These are phyloP conservation scores for Excoecaria cochinchinensis DNA, from an alignment of 345 rosid genomes.

Conservation along the genomic window DNA sequence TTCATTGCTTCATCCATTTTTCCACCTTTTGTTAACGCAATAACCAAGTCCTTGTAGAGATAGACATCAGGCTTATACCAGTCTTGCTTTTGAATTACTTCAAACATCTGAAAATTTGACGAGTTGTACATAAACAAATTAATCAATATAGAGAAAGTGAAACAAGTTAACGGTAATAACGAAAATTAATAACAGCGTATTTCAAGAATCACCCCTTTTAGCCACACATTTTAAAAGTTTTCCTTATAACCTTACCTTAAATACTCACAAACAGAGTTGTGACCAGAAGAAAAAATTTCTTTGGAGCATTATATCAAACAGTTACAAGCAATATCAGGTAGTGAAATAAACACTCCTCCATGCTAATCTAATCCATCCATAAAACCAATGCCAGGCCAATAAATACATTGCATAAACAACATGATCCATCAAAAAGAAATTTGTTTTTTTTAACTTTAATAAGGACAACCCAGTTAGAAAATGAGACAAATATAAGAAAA, in stretches of 20 bases:
- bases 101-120: constrained; percentile 56
- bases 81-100: constrained; percentile 70
- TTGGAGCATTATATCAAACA: constrained; percentile 47
- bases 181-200: not conserved
- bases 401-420: too few relatives aligned
- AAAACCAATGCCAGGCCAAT: not conserved
- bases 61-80: constrained; percentile 82
- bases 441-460: too few relatives aligned
- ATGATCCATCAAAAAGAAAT: too few relatives aligned
- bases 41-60: constrained; percentile 82
- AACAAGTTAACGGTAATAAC: not conserved
- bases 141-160: not conserved
- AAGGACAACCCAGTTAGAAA: constrained; percentile 10
- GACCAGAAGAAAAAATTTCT: constrained; percentile 7
- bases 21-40: constrained; percentile 55
- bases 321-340: not conserved
- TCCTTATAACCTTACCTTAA: not conserved
- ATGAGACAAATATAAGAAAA: not conserved
- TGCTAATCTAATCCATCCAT: not conserved
- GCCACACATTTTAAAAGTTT: not conserved
- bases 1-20: constrained; percentile 82
- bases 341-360: not conserved
- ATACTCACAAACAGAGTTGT: not conserved
- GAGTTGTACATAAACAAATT: not conserved
- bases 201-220: not conserved